phyloP scores from a whole-genome alignment of 495 filamentous ascomycete genomes.

The Articulospora tetracladia region DNA sequence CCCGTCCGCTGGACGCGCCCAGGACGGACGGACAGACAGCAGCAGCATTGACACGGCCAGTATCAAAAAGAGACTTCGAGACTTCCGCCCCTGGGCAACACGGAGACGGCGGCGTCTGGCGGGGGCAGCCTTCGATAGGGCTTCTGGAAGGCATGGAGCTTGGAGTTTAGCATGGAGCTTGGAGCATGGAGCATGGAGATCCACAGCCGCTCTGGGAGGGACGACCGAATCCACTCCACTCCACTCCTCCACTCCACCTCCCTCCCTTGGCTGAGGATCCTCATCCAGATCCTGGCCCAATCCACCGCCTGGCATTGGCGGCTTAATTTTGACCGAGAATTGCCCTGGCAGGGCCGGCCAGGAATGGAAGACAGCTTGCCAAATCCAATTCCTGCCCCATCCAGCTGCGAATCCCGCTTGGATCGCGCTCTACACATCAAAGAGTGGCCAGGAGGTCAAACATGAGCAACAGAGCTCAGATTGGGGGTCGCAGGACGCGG shows the following conservation, averaged over 20 bases:
- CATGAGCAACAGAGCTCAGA: background rate
- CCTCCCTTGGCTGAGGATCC: no score
- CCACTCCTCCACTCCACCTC: no score
- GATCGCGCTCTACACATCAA: background rate
- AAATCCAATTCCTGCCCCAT: no score
- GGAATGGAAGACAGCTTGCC: background rate
- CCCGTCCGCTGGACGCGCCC: background rate
- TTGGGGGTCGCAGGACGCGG: background rate
- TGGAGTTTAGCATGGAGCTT: background rate
- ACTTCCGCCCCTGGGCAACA: background rate
- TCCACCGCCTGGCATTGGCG: background rate
- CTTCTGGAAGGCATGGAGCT: background rate
- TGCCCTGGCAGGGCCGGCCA: background rate
- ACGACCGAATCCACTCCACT: background rate
- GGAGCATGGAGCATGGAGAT: background rate
- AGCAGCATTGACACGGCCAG: background rate
- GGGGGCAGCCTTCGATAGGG: background rate
- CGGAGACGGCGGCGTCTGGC: background rate
- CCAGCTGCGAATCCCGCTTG: background rate
- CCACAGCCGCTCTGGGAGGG: no score
- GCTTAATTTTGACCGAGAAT: background rate
- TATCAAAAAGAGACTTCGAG: background rate
- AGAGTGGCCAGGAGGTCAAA: no score
- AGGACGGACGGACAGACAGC: background rate
- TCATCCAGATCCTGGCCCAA: background rate